These are phyloP conservation scores for Quercus rubra DNA, from an alignment of 306 rosid genomes.

Conservation along the genomic window DNA sequence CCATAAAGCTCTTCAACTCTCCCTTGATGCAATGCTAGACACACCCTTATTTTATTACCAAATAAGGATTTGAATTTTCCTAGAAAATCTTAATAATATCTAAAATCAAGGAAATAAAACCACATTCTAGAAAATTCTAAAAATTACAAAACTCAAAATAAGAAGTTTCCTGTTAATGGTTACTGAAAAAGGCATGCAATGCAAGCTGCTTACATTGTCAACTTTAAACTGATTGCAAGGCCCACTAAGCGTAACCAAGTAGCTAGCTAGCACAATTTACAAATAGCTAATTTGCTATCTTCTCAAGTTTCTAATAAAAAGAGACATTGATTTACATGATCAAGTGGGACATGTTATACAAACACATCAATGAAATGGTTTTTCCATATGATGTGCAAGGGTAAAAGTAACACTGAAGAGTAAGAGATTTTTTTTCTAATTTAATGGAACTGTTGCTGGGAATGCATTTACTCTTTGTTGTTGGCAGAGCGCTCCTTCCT, in stretches of 20 bases:
- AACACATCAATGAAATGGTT: neutral
- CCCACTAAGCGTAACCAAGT: neutral
- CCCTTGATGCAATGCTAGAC: no score
- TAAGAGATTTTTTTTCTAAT: neutral
- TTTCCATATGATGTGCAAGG: neutral
- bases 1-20: no score
- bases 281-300: neutral
- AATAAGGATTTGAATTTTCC: no score
- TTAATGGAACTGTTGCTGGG: neutral
- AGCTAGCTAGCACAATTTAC: constrained; percentile 7
- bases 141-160: no score
- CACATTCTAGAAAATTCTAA: no score
- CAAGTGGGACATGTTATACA: constrained; percentile 6
- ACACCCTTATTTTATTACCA: no score
- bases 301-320: neutral
- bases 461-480: constrained; percentile 53
- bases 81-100: no score
- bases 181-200: no score
- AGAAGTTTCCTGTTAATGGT: no score
- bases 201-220: no score
- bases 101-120: no score
- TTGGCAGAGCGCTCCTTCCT: constrained; percentile 60
- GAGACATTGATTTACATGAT: neutral
- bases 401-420: neutral
- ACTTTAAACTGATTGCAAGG: neutral